These are phyloP conservation scores for Rhododendron griersonianum DNA, from an alignment of 148 eudicot species.

Conservation along the genomic window DNA sequence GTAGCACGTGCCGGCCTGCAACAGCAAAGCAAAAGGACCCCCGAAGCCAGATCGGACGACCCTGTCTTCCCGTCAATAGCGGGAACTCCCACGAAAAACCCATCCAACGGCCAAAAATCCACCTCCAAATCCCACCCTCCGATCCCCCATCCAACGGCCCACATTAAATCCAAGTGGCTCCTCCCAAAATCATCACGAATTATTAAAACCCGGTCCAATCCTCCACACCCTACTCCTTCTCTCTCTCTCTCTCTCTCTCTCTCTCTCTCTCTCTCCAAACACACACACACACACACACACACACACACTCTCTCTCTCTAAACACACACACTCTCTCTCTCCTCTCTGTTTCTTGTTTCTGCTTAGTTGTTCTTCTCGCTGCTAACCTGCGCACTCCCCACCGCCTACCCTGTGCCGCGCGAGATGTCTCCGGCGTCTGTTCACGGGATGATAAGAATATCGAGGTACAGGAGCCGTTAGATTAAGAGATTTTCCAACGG, in stretches of 20 bases:
- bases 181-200: slow-evolving; percentile 5
- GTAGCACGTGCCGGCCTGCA: slow-evolving; percentile 39
- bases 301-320: neutral
- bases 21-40: slow-evolving; percentile 30
- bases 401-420: slow-evolving; percentile 27
- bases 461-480: slow-evolving; percentile 26
- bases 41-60: slow-evolving; percentile 41
- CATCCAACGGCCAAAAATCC: slow-evolving; percentile 24
- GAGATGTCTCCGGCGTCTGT: slow-evolving; percentile 27
- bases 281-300: neutral
- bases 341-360: neutral
- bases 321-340: neutral
- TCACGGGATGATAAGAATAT: slow-evolving; percentile 15
- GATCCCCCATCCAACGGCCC: slow-evolving; percentile 34
- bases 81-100: slow-evolving; percentile 16
- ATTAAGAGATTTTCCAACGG: neutral
- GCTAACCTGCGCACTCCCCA: slow-evolving; percentile 20
- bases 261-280: neutral
- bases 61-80: slow-evolving; percentile 34
- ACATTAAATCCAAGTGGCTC: slow-evolving; percentile 23
- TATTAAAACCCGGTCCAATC: slow-evolving; percentile 20
- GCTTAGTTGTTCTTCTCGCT: neutral
- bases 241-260: neutral
- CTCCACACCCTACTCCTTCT: neutral
- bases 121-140: slow-evolving; percentile 4